Base-by-base conservation (phyloP, 2,329 filamentous ascomycete species). In the Curvularia spicifera region DNA sequence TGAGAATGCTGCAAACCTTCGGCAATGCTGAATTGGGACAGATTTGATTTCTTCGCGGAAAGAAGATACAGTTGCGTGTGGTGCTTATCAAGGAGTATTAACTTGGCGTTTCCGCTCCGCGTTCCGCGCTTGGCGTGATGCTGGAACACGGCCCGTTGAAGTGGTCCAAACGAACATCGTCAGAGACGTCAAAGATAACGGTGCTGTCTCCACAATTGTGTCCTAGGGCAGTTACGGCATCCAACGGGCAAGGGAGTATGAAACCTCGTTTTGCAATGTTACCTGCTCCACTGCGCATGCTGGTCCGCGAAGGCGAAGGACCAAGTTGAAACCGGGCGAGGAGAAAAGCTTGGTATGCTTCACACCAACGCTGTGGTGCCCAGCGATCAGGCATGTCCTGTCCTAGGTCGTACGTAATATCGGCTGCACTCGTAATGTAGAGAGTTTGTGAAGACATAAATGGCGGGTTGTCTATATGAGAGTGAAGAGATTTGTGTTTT, bases 81-180 rank as follows among this genome's bases (percentile, higher is more conserved):
- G 7, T 20, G 39, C 3, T 4, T 40, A 29, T 9, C 3, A 4
- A 5, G 8, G 12, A 33, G 22, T 15, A 49, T 29, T 18, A 26
- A 29, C 53, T 55, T 55, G 53, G 53, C 53, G 46, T 55, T 50
- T 55, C 46, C 46, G 24, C 53, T 51, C 45, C 45, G 53, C 46
- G 29, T 46, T 51, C 40, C 33, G 33, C 33, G 33, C 33, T 37
- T n/a, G 53, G 53, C 53, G 24, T 22, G 2, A n/a, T 4, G 22
- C 39, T 55, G 53, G 50, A 51, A 55, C 46, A 10, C 22, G 3
- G 6, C 33, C 29, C 42, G 37, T 37, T 37, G 35, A n/a, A 22
- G 24, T n/a, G 43, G 22, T 43, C 22, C n/a, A 44, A 44, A 51
- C 53, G 5, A 13, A n/a, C 31, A 51, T 3, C 29, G 53, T 55